phyloP scores from a whole-genome alignment of 352 stramenopile species.

The Phytophthora melonis region DNA sequence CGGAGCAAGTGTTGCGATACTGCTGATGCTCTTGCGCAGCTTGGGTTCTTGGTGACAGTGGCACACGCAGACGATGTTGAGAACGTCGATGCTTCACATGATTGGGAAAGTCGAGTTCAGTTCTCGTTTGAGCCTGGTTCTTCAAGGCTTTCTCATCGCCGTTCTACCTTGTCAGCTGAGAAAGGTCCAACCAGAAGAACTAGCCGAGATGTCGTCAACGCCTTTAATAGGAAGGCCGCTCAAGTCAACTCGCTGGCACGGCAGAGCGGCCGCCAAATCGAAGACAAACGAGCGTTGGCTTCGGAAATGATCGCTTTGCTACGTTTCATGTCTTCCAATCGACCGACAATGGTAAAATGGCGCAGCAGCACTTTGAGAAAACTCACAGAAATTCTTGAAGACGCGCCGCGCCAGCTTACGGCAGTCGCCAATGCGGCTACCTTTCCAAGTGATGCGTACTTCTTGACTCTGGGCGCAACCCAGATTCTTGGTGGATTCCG shows the following conservation, averaged over 20 bases:
- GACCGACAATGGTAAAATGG: slow-evolving; percentile 33
- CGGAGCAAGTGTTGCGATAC: slow-evolving; percentile 45
- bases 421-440: background rate
- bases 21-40: slow-evolving; percentile 47
- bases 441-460: slow-evolving; percentile 34
- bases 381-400: slow-evolving; percentile 38
- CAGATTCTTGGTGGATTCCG: slow-evolving; percentile 61
- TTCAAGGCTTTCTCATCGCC: slow-evolving; percentile 48
- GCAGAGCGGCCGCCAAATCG: slow-evolving; percentile 15
- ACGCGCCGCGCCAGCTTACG: slow-evolving; percentile 30
- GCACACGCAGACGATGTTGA: slow-evolving; percentile 44
- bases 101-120: slow-evolving; percentile 59
- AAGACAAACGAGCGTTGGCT: slow-evolving; percentile 40
- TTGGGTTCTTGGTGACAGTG: slow-evolving; percentile 60
- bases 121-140: slow-evolving; percentile 57
- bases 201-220: slow-evolving; percentile 44
- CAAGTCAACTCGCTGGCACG: slow-evolving; percentile 17
- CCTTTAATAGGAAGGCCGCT: slow-evolving; percentile 51
- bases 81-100: slow-evolving; percentile 50
- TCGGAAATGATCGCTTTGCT: slow-evolving; percentile 53
- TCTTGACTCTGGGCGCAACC: slow-evolving; percentile 45
- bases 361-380: slow-evolving; percentile 36
- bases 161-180: slow-evolving; percentile 34
- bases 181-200: slow-evolving; percentile 46
- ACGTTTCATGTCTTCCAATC: slow-evolving; percentile 35